Evolutionary conservation across 345 rosid species (phyloP).

Genomic region (Citrus hindsii): DNA sequence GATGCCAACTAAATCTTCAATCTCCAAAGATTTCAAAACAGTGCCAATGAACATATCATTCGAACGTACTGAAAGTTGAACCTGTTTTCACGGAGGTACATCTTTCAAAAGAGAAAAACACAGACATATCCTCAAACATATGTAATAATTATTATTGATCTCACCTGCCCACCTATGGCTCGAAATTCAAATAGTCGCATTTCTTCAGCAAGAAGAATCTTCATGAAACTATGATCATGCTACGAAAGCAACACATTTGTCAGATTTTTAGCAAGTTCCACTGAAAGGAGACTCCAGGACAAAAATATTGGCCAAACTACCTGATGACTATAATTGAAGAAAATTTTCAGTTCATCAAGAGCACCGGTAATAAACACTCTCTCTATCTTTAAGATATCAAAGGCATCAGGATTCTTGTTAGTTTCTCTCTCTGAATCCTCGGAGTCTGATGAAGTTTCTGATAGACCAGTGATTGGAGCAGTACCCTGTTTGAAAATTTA

Average conservation of each 20-base stretch:
- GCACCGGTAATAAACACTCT: constrained; percentile 72
- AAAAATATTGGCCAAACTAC: constrained; percentile 31
- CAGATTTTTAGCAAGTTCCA: constrained; percentile 26
- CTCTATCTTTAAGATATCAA: constrained; percentile 49
- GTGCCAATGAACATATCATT: constrained; percentile 87
- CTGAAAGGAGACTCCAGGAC: constrained; percentile 14
- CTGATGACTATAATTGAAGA: constrained; percentile 63
- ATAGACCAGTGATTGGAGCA: constrained; percentile 74
- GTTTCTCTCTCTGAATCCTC: constrained; percentile 68
- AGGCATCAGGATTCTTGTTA: constrained; percentile 31
- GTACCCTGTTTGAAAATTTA: constrained; percentile 51
- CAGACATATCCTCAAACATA: constrained; percentile 10
- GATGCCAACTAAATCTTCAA: constrained; percentile 82
- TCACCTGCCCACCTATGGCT: constrained; percentile 95
- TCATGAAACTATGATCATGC: constrained; percentile 57
- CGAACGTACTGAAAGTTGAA: constrained; percentile 74
- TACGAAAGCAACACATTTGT: constrained; percentile 30
- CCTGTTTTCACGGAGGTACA: constrained; percentile 44
- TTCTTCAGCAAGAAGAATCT: constrained; percentile 80
- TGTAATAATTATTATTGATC: constrained; percentile 8
- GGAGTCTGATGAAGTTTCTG: constrained; percentile 84
- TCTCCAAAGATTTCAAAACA: constrained; percentile 83
- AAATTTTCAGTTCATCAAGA: constrained; percentile 86
- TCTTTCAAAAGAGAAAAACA: constrained; percentile 20
- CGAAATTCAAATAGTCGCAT: constrained; percentile 70